Evolutionary conservation across 208 protist species (phyloP).

Genomic region (Entamoeba moshkovskii): DNA sequence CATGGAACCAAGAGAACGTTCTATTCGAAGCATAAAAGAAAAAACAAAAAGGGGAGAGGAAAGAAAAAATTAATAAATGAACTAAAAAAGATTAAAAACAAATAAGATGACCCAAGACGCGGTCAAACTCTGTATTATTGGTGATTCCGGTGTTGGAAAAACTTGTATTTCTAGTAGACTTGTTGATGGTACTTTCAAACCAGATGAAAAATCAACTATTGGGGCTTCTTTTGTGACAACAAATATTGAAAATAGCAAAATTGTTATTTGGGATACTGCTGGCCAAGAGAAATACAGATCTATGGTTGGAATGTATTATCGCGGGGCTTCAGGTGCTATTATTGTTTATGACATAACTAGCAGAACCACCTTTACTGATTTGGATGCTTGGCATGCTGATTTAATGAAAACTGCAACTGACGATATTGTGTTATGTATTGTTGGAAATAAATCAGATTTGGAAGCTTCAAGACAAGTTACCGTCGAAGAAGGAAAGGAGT

Average conservation of each 20-base stretch:
- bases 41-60: too few relatives aligned
- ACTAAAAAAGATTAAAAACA: too few relatives aligned
- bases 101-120: neutral
- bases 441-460: too few relatives aligned
- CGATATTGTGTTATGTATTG: too few relatives aligned
- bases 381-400: neutral
- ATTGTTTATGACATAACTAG: neutral
- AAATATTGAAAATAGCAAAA: neutral
- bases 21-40: too few relatives aligned
- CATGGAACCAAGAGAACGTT: too few relatives aligned
- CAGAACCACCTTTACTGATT: neutral
- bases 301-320: neutral
- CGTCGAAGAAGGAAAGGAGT: neutral
- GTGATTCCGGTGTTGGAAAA: constrained; percentile 2
- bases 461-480: neutral
- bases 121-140: neutral
- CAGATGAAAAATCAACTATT: neutral
- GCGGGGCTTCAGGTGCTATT: neutral
- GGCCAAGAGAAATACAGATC: neutral
- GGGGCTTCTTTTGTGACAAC: neutral
- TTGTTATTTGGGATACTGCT: constrained; percentile 12
- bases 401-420: too few relatives aligned
- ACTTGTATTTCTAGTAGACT: neutral
- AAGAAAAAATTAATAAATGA: too few relatives aligned
- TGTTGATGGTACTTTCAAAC: neutral